Evolutionary conservation across 805 yeast genomes (phyloP).

Genomic region (Pichia membranifaciens): DNA sequence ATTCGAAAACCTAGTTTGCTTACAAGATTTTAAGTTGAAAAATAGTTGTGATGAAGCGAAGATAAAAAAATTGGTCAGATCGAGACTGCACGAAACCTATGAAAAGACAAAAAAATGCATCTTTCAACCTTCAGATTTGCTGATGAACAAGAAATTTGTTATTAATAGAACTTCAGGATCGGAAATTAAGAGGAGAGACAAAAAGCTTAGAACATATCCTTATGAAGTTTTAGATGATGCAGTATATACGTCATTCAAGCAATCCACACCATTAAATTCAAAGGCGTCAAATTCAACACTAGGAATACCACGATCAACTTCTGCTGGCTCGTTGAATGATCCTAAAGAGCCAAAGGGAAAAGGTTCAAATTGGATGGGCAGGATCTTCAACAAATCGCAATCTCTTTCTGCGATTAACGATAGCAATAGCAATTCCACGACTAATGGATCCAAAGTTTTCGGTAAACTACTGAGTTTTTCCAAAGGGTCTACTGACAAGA

Average conservation of each 20-base stretch:
- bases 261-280: neutral
- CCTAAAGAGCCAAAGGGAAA: neutral
- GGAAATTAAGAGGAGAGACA: slow-evolving; percentile 23
- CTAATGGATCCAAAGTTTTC: slow-evolving; percentile 4
- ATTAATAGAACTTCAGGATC: slow-evolving; percentile 22
- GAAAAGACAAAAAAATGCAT: slow-evolving; percentile 15
- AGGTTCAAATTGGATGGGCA: slow-evolving; percentile 21
- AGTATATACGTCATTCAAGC: slow-evolving; percentile 34
- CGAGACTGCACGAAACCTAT: slow-evolving; percentile 29
- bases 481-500: neutral
- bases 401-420: neutral
- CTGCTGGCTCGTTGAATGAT: neutral
- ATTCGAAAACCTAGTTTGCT: slow-evolving; percentile 7
- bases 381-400: slow-evolving; percentile 21
- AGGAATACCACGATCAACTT: neutral
- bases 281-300: neutral
- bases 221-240: slow-evolving; percentile 66
- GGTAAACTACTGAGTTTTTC: slow-evolving; percentile 1
- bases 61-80: slow-evolving; percentile 23
- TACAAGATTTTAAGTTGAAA: slow-evolving; percentile 12
- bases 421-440: neutral
- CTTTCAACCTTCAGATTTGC: slow-evolving; percentile 30
- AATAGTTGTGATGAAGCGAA: slow-evolving; percentile 17
- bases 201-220: slow-evolving; percentile 47
- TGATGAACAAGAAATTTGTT: slow-evolving; percentile 45